These are phyloP conservation scores for Aspergillus ruber DNA, from an alignment of 2,329 filamentous ascomycete genomes.

Conservation along the genomic window DNA sequence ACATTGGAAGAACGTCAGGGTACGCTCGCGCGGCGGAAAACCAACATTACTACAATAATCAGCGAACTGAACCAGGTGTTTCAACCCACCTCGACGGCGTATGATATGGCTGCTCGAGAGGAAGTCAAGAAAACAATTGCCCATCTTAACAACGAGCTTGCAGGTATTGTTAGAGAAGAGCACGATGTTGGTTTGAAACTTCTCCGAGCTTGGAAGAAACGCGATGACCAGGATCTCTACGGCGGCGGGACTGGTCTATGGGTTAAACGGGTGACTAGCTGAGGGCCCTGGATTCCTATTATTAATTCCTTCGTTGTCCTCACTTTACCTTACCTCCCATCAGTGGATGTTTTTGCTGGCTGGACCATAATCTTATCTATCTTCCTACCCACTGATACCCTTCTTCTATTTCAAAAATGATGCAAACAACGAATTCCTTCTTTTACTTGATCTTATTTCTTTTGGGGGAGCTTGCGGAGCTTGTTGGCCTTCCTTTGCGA, in stretches of 20 bases:
- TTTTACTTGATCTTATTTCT: neutral
- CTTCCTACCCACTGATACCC: slow-evolving; percentile 1
- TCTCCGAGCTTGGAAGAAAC: slow-evolving; percentile 66
- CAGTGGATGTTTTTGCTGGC: slow-evolving; percentile 2
- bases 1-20: slow-evolving; percentile 61
- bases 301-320: slow-evolving; percentile 1
- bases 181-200: slow-evolving; percentile 72
- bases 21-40: slow-evolving; percentile 59
- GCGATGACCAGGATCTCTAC: slow-evolving; percentile 53
- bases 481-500: neutral
- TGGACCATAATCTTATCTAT: slow-evolving; percentile 3
- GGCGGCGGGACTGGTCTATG: slow-evolving; percentile 58
- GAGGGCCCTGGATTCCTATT: slow-evolving; percentile 16
- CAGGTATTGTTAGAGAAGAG: slow-evolving; percentile 68
- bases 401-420: neutral
- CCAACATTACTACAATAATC: slow-evolving; percentile 67
- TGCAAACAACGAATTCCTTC: neutral
- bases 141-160: slow-evolving; percentile 58
- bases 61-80: slow-evolving; percentile 72
- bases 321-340: slow-evolving; percentile 3
- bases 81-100: slow-evolving; percentile 61
- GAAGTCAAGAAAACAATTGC: slow-evolving; percentile 60
- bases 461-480: neutral
- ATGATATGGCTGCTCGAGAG: slow-evolving; percentile 55
- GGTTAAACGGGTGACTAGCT: slow-evolving; percentile 70